A percentile compares a stretch with the other conserved stretches of the same genome.
phyloP scores from a whole-genome alignment of 257 asterid species.

The Solanum acaule region DNA sequence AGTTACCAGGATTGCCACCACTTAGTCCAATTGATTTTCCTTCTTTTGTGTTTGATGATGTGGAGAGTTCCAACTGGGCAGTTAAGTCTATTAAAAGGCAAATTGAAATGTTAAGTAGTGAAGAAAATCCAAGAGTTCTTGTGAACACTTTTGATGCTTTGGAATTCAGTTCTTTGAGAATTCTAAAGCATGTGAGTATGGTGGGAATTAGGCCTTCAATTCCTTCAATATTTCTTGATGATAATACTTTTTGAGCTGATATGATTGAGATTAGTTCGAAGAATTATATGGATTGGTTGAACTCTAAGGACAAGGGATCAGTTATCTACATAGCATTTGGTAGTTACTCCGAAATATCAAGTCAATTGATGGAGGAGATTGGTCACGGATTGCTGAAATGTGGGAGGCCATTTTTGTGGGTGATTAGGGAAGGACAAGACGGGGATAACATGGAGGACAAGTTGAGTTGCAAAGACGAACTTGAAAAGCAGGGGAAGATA shows the following conservation, averaged over 20 bases:
- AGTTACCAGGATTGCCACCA: neutral
- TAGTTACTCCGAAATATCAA: neutral
- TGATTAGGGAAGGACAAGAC: neutral
- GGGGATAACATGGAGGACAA: neutral
- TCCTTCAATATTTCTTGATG: conserved; percentile 1
- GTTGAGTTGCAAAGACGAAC: conserved; percentile 1
- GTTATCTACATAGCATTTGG: conserved; percentile 14
- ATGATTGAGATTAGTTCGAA: neutral
- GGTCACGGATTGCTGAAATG: conserved; percentile 8
- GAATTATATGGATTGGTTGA: conserved; percentile 1
- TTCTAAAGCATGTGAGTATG: neutral
- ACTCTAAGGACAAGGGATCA: neutral
- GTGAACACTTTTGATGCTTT: neutral
- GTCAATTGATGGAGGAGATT: conserved; percentile 3
- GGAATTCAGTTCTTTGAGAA: neutral
- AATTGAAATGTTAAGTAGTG: neutral
- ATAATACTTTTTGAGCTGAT: neutral
- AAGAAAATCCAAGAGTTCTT: neutral
- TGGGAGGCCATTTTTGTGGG: conserved; percentile 22
- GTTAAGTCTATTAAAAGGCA: neutral
- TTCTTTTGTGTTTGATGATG: neutral
- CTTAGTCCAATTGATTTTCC: neutral
- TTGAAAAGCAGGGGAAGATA: conserved; percentile 8
- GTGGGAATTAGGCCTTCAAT: conserved; percentile 6
- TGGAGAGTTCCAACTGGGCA: neutral